Evolutionary conservation across 2,329 filamentous ascomycete genomes (phyloP), one percentile per base, ranked within the genome.

Genomic region (Golovinomyces cichoracearum): DNA sequence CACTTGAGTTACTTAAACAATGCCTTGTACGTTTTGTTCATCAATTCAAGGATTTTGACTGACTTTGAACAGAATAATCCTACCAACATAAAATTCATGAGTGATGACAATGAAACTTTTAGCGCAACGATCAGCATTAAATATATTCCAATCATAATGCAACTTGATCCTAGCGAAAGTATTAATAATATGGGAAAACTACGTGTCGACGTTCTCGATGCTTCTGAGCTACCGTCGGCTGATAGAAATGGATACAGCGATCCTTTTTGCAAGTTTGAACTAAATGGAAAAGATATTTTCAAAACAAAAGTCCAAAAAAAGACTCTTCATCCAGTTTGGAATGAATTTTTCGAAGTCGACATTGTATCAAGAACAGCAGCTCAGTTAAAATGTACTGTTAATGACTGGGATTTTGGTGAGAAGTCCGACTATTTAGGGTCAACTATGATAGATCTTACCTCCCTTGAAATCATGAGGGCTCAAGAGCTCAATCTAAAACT

Each of bases 131-230:
- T 98, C 60, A 92, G 82, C 66, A 72, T 94, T 59, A 93, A 93
- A 64, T 98, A 93, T 61, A 77, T 98, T 22, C 90, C 90, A 0
- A 78, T 95, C 52, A 77, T 83, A 66, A 98, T 98, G 90, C 69
- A 77, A 50, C 79, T 98, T 45, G 85, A 98, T 58, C 82, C 90
- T 0, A 84, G 78, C 57, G 90, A 98, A 65, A 94, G 85, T 59
- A 93, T 98, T 70, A 95, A 94, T 73, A 98, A 98, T 65, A 93
- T 93, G 76, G 90, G 90, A 51, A 86, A 78, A 50, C 76, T 98
- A 21, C 82, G 86, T 19, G 83, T 98, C n/a, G 85, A 95, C 58
- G 73, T 98, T 17, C 67, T 95, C 33, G 85, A 93, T 62, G 90
- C 79, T 17, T 67, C 74, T 7, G 79, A 93, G 51, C 73, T 98